Evolutionary conservation across 2,329 filamentous ascomycete species (phyloP).

Genomic region (Colletotrichum incanum): DNA sequence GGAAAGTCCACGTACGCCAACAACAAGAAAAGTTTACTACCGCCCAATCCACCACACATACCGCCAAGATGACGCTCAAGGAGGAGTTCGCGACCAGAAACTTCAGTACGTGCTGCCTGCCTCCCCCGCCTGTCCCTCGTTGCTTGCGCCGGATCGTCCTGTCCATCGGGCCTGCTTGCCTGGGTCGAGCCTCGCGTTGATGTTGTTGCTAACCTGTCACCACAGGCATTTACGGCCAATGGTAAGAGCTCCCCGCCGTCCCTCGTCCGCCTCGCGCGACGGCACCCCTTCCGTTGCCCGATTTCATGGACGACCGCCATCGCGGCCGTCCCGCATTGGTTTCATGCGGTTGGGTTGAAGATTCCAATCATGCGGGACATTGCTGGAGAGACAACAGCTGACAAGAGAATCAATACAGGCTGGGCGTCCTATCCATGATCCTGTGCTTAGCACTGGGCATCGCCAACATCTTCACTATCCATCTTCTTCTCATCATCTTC

Average conservation of each 20-base stretch:
- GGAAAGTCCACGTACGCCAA: conserved; percentile 42
- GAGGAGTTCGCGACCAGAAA: conserved; percentile 82
- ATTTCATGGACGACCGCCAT: neutral
- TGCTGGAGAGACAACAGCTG: conserved; percentile 41
- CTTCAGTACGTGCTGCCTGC: conserved; percentile 74
- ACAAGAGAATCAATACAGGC: conserved; percentile 62
- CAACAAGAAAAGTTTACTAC: conserved; percentile 28
- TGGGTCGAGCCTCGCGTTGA: neutral
- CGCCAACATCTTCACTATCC: conserved; percentile 75
- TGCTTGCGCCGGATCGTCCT: conserved; percentile 5
- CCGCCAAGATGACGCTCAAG: conserved; percentile 76
- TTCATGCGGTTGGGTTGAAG: neutral
- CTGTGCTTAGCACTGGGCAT: conserved; percentile 80
- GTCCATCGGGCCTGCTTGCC: neutral
- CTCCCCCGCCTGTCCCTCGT: conserved; percentile 35
- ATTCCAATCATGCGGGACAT: neutral
- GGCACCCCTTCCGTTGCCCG: neutral
- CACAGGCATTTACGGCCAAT: conserved; percentile 82
- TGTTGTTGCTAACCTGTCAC: conserved; percentile 52
- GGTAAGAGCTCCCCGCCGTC: conserved; percentile 65
- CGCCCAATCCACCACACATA: conserved; percentile 39
- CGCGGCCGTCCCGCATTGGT: neutral
- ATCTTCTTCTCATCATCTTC: conserved; percentile 65
- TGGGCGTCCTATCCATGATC: conserved; percentile 80
- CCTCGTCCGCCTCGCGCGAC: neutral